These are phyloP conservation scores for Ceriops zippeliana DNA, from an alignment of 345 rosid species.

Conservation along the genomic window DNA sequence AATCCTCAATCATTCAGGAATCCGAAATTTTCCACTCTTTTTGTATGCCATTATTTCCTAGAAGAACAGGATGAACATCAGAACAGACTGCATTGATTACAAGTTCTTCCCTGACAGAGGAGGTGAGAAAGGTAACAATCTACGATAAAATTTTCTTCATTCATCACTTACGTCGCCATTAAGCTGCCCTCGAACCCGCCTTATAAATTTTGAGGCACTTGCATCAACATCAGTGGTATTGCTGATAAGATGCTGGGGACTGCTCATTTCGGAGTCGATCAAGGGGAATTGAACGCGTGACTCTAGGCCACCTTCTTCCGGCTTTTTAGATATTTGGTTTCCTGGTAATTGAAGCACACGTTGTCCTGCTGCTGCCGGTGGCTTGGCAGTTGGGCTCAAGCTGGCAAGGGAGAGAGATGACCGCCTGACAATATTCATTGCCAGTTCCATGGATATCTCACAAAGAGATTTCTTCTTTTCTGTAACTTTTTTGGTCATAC, in stretches of 20 bases:
- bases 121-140: background rate
- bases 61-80: too few species aligned
- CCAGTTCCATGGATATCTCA: constrained; percentile 25
- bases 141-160: background rate
- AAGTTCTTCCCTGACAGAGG: background rate
- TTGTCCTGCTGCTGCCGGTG: constrained; percentile 1
- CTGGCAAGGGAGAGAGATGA: constrained; percentile 24
- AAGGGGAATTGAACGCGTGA: background rate
- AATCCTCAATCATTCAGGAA: too few species aligned
- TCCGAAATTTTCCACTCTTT: too few species aligned
- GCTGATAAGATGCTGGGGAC: background rate
- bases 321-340: background rate
- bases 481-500: constrained; percentile 9
- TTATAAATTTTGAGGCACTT: constrained; percentile 18
- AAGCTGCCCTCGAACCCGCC: constrained; percentile 4
- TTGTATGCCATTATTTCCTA: too few species aligned
- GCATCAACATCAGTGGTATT: constrained; percentile 13
- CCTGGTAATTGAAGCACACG: background rate
- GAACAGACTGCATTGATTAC: background rate
- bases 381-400: constrained; percentile 7
- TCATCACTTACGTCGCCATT: background rate
- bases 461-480: constrained; percentile 18
- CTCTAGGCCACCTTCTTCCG: background rate
- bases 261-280: background rate
- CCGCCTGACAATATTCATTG: constrained; percentile 16